Evolutionary conservation across 2,329 filamentous ascomycete genomes (phyloP).

Genomic region (Trichophyton mentagrophytes): DNA sequence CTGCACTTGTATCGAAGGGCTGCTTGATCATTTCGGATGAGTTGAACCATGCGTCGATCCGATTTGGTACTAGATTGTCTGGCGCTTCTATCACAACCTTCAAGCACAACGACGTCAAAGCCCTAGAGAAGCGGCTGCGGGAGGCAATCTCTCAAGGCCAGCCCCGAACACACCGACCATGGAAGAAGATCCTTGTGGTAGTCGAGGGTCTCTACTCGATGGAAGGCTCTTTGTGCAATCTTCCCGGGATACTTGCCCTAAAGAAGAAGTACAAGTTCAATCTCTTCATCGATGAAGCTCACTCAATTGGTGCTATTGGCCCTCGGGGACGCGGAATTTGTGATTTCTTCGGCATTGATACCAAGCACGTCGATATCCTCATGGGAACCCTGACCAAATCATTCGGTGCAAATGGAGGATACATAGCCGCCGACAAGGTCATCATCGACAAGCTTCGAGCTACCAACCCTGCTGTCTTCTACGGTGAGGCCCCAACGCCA

Average conservation of each 20-base stretch:
- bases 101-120: conserved; percentile 90
- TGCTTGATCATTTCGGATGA: conserved; percentile 93
- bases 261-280: conserved; percentile 97
- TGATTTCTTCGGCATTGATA: conserved; percentile 90
- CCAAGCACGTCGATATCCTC: conserved; percentile 77
- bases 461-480: conserved; percentile 74
- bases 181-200: conserved; percentile 97
- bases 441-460: conserved; percentile 85
- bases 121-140: conserved; percentile 73
- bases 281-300: conserved; percentile 90
- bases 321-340: conserved; percentile 84
- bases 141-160: conserved; percentile 94
- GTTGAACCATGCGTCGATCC: conserved; percentile 94
- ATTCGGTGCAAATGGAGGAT: conserved; percentile 94
- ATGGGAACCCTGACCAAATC: conserved; percentile 99
- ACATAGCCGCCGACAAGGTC: conserved; percentile 75
- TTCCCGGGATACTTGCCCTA: conserved; percentile 74
- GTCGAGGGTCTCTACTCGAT: conserved; percentile 98
- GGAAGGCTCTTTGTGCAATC: conserved; percentile 97
- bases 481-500: conserved; percentile 76
- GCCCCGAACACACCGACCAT: conserved; percentile 92
- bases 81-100: conserved; percentile 92
- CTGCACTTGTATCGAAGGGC: conserved; percentile 81
- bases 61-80: conserved; percentile 84
- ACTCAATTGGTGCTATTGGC: conserved; percentile 86